Base-by-base conservation (phyloP, 2,329 filamentous ascomycete species). In the Tolypocladium capitatum region DNA sequence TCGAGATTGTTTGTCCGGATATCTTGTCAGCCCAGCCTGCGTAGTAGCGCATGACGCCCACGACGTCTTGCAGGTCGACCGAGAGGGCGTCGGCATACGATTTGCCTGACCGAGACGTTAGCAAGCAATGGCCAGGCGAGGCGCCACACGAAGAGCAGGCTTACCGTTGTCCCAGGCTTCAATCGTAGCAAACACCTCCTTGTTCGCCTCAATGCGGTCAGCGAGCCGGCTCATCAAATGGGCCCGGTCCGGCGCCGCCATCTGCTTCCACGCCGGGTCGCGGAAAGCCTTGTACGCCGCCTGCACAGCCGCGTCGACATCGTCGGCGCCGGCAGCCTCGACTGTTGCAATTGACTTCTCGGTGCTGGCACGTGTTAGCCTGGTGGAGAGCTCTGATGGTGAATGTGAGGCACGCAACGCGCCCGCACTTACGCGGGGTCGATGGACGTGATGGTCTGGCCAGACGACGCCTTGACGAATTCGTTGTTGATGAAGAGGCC, bases 91-190 rank as follows among this genome's bases (percentile, higher is more conserved):
- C 80, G 2, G 66, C 64, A 62, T 84, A 87, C 1, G 84, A 80
- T 30, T 42, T 42, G 9, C 38, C 38, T 42, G 11, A 4, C 24
- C n/a, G 7, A 18, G 24, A 5, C 9, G 13, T 11, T 13, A 24
- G 13, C 27, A 16, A 18, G 38, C 24, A 28, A 28, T 6, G 38
- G 18, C 24, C 4, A 4, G 18, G 16, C 5, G 9, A 1, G 14
- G 38, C 4, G 21, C 24, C 7, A 5, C 7, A 8, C 24, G 24
- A 13, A 11, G 38, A n/a, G 24, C n/a, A n/a, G n/a, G n/a, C 49
- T 63, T 63, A 61, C 84, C 86, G 56, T 89, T 90, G 59, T 92
- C 86, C 85, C 85, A 91, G 0, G 87, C 86, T 65, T 94, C 86
- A 8, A 74, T 63, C 1, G 71, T 71, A 5, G 70, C 70, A 5